Conservation (phyloP, 139 green algal species). For the Chlorella sp. region DNA sequence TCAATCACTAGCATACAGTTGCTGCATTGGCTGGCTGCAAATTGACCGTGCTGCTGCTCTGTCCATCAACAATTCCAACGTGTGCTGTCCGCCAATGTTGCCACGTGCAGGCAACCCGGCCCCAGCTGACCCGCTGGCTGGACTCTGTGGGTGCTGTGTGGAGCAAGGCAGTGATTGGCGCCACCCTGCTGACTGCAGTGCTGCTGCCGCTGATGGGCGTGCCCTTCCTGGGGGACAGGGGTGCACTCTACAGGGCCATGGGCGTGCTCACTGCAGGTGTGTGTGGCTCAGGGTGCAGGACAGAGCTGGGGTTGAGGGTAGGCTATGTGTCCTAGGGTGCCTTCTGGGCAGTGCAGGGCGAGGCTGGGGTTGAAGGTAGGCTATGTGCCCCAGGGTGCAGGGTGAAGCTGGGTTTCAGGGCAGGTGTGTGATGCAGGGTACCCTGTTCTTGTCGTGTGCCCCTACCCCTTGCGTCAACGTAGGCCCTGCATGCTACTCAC, state of each 20-base stretch:
- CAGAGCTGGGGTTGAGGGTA: neutral
- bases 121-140: too few species aligned
- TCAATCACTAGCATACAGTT: too few species aligned
- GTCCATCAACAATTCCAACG: too few species aligned
- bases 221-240: slow-evolving; percentile 53
- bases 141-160: neutral
- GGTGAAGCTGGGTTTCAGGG: too few species aligned
- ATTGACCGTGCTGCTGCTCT: too few species aligned
- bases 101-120: neutral
- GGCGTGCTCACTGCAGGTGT: neutral
- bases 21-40: too few species aligned
- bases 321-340: neutral
- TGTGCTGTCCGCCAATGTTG: neutral
- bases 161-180: slow-evolving; percentile 61
- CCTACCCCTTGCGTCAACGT: too few species aligned
- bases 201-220: slow-evolving; percentile 46
- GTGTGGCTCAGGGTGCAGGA: neutral
- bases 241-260: slow-evolving; percentile 77
- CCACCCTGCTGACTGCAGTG: slow-evolving; percentile 35
- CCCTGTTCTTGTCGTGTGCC: too few species aligned
- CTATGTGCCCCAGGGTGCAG: too few species aligned
- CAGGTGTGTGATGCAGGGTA: too few species aligned
- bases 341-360: slow-evolving; percentile 16
- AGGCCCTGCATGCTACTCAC: too few species aligned
- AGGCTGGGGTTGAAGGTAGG: slow-evolving; percentile 76